Evolutionary conservation across 2,329 filamentous ascomycete species (phyloP).

Genomic region (Meredithiella fracta): DNA sequence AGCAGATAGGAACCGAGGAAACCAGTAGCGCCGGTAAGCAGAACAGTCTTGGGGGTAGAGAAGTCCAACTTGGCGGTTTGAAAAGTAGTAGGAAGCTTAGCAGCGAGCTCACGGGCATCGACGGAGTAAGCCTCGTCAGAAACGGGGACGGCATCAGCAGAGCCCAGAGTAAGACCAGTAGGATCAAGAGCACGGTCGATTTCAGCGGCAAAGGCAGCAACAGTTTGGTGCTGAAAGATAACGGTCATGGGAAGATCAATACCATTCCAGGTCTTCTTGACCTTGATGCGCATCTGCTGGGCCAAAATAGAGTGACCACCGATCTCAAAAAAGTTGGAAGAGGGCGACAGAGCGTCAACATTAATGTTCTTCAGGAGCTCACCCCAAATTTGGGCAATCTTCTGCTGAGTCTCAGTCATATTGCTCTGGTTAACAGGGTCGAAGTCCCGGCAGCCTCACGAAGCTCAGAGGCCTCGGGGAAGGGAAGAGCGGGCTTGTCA

Average conservation of each 20-base stretch:
- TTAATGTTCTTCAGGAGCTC: constrained; percentile 15
- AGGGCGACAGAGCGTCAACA: constrained; percentile 16
- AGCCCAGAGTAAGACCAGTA: constrained; percentile 20
- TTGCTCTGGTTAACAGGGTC: constrained; percentile 33
- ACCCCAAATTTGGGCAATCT: constrained; percentile 16
- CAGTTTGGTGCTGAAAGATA: constrained; percentile 20
- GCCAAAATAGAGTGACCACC: constrained; percentile 39
- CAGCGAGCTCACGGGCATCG: constrained; percentile 34
- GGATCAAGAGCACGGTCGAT: constrained; percentile 19
- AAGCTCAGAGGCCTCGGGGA: constrained; percentile 31
- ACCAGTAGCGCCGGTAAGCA: constrained; percentile 77
- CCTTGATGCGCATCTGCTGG: constrained; percentile 26
- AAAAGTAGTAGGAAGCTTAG: constrained; percentile 29
- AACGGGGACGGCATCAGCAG: constrained; percentile 14
- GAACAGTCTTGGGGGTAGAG: constrained; percentile 37
- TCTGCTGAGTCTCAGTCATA: constrained; percentile 20
- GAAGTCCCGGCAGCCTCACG: constrained; percentile 12
- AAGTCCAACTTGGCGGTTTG: constrained; percentile 19
- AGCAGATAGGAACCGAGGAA: constrained; percentile 75
- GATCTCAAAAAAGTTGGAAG: constrained; percentile 24
- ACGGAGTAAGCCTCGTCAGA: constrained; percentile 31
- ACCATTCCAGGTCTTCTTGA: constrained; percentile 20
- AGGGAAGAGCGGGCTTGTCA: constrained; percentile 61
- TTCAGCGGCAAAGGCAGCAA: constrained; percentile 20
- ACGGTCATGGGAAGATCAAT: constrained; percentile 21